Conservation (phyloP, 148 eudicot species). For the Rhododendron mucronatum region DNA sequence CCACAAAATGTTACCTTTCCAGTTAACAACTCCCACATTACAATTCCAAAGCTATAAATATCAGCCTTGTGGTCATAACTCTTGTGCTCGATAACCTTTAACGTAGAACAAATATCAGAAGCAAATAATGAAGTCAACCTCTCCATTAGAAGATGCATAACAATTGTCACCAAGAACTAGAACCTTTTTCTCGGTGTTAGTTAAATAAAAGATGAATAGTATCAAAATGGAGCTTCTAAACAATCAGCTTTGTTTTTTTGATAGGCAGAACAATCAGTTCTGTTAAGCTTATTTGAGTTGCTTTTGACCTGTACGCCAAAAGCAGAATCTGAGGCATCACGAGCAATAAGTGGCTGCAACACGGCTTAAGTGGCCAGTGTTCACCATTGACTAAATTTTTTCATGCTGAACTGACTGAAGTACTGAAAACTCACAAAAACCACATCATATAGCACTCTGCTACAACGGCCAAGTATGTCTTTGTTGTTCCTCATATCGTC, state of each 20-base stretch:
- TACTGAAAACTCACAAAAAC: neutral
- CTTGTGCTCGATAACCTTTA: constrained; percentile 93
- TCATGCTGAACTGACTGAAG: neutral
- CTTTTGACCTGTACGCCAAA: neutral
- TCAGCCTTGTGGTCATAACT: constrained; percentile 99
- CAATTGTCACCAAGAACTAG: neutral
- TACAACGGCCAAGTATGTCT: neutral
- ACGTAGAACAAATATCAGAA: constrained; percentile 15
- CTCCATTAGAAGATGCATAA: neutral
- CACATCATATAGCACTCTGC: neutral
- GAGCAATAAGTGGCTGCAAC: neutral
- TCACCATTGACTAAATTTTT: neutral
- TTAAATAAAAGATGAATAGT: neutral
- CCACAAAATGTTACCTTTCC: constrained; percentile 59
- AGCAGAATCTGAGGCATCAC: neutral
- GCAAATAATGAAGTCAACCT: constrained; percentile 3
- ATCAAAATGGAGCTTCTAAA: neutral
- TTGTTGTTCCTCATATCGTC: too few species aligned
- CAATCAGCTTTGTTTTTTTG: neutral
- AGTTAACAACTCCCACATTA: constrained; percentile 82
- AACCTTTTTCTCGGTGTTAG: neutral
- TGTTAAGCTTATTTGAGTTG: neutral
- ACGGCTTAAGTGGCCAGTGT: neutral
- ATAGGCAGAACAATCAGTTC: neutral
- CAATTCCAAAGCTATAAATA: constrained; percentile 81